Base-by-base conservation (phyloP, 257 asterid genomes). In the Solanum dulcamara region DNA sequence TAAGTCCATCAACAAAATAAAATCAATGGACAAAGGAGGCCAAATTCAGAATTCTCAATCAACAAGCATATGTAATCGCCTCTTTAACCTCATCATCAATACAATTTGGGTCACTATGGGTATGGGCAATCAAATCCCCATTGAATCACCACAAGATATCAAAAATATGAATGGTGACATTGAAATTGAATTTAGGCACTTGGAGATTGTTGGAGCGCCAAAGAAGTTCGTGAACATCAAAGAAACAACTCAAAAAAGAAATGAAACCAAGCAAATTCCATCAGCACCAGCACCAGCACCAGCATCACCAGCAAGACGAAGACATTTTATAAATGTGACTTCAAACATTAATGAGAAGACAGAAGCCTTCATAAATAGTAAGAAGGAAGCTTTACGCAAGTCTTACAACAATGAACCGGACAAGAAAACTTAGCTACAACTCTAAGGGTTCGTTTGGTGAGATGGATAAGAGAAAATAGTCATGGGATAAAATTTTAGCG, bases 331-430 rank as follows among this genome's bases (percentile, higher is more conserved):
- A 30, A 77, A 84, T 15, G 91, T 86, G 87, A 83, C 77, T 0
- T 80, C 97, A 2, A 88, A 91, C 83, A 92, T 94, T 35, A 88
- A 93, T 30, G 88, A 89, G 32, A 91, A 86, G 87, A 90, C 97
- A 2, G 95, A 91, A 42, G 90, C 83, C 9, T 94, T 89, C 77
- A 92, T 94, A n/a, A 44, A 86, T 14, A 92, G 88, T 57, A 92
- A 81, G 92, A 91, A 81, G 91, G 92, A 88, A 83, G 91, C 90
- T 8, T 87, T 93, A 91, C 59, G 55, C 70, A 88, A 87, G 64
- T 86, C 66, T 74, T 79, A 50, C 83, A 75, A 80, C 77, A 85
- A 86, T 64, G 91, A 90, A 83, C 84, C 71, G 11, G 86, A 85
- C 20, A 85, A 83, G 42, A 80, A 85, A 77, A 3, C 64, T 24